Percentiles rank a stretch among this genome's conserved stretches.
These are phyloP conservation scores for Hypoxylon fragiforme DNA, from an alignment of 495 filamentous ascomycete species.

Conservation along the genomic window DNA sequence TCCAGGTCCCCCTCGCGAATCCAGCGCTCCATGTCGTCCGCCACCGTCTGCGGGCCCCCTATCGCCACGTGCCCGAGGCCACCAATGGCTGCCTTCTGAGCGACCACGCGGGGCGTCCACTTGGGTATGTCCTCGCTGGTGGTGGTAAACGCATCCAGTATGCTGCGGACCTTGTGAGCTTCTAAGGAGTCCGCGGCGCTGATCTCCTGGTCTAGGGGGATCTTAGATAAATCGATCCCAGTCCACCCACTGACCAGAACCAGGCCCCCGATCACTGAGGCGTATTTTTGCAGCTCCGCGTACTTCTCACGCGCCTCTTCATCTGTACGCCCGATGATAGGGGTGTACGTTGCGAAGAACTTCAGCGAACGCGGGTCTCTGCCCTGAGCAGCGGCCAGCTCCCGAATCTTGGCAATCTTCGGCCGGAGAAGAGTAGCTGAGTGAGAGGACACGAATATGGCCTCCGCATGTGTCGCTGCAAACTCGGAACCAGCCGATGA, in stretches of 20 bases:
- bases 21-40: conserved; percentile 65
- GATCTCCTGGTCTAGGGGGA: conserved; percentile 60
- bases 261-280: conserved; percentile 57
- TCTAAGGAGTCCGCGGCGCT: conserved; percentile 55
- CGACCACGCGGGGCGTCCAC: conserved; percentile 59
- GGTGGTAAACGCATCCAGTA: conserved; percentile 55
- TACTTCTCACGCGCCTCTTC: conserved; percentile 60
- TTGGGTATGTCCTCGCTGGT: conserved; percentile 53
- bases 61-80: conserved; percentile 57
- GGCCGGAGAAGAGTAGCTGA: conserved; percentile 53
- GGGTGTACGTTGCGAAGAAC: conserved; percentile 61
- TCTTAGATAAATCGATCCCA: conserved; percentile 62
- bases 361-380: conserved; percentile 61
- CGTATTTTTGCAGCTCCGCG: conserved; percentile 54
- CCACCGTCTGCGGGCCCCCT: conserved; percentile 60
- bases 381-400: conserved; percentile 53
- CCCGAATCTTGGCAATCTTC: conserved; percentile 59
- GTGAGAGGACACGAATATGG: conserved; percentile 63
- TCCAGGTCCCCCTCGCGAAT: conserved; percentile 64
- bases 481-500: conserved; percentile 61
- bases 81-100: conserved; percentile 60
- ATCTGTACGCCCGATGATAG: conserved; percentile 59
- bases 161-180: conserved; percentile 54
- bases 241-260: conserved; percentile 66
- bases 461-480: conserved; percentile 64